These are phyloP conservation scores for Litchi chinensis DNA, from an alignment of 345 rosid genomes.

Conservation along the genomic window DNA sequence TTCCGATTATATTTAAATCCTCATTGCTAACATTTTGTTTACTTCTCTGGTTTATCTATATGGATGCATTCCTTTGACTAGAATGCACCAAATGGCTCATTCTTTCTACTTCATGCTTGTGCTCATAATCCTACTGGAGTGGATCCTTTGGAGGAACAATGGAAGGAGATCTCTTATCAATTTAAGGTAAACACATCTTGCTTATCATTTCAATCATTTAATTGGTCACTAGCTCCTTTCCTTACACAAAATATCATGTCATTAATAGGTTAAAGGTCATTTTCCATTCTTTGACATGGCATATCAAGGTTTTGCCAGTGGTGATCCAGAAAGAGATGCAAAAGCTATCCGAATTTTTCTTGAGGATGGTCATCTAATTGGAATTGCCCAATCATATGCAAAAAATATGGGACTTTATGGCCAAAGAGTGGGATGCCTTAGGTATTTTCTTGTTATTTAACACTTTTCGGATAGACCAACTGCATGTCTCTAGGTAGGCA, in stretches of 20 bases:
- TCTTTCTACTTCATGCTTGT: conserved; percentile 92
- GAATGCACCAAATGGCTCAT: conserved; percentile 94
- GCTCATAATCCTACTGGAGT: conserved; percentile 98
- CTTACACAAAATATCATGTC: conserved; percentile 5
- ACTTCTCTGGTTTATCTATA: background rate
- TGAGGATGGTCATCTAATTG: conserved; percentile 85
- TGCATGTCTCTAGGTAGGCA: background rate
- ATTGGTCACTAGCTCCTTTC: conserved; percentile 2
- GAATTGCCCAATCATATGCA: conserved; percentile 94
- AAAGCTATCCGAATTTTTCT: conserved; percentile 93
- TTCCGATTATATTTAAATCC: background rate
- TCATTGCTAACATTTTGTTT: background rate
- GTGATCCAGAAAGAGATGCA: conserved; percentile 95
- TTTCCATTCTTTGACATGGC: conserved; percentile 98
- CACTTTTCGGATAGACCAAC: background rate
- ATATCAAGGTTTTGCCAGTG: conserved; percentile 97
- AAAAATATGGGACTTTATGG: conserved; percentile 99
- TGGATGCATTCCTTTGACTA: conserved; percentile 23
- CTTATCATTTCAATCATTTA: background rate
- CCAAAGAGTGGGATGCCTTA: conserved; percentile 97
- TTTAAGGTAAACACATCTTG: conserved; percentile 56
- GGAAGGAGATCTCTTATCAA: conserved; percentile 89
- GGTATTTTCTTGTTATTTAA: conserved; percentile 42
- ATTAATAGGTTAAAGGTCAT: conserved; percentile 73
- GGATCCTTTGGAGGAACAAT: conserved; percentile 90